These are phyloP conservation scores for Nakazawaea anatomiae DNA, from an alignment of 805 yeast genomes.

Conservation along the genomic window DNA sequence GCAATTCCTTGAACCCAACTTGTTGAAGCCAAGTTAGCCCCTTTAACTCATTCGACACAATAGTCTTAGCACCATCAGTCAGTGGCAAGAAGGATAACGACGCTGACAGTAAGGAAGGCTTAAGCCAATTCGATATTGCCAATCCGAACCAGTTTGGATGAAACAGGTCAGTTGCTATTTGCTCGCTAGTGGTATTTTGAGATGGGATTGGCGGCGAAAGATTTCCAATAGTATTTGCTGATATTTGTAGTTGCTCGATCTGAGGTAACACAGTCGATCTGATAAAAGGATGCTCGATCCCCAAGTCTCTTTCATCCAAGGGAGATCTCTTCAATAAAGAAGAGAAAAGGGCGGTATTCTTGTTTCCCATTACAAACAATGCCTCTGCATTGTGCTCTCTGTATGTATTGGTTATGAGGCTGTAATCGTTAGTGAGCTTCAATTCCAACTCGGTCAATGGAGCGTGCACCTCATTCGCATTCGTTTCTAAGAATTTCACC, in stretches of 20 bases:
- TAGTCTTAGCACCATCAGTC: constrained; percentile 52
- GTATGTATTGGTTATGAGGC: constrained; percentile 49
- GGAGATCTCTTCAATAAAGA: constrained; percentile 64
- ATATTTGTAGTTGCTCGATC: constrained; percentile 18
- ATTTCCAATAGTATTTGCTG: constrained; percentile 36
- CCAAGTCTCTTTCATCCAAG: constrained; percentile 68
- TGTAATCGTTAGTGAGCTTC: constrained; percentile 51
- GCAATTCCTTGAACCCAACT: constrained; percentile 38
- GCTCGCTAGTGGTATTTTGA: constrained; percentile 22
- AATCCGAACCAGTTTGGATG: constrained; percentile 63
- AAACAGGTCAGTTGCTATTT: constrained; percentile 45
- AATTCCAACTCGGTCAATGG: constrained; percentile 25
- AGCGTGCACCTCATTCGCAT: neutral
- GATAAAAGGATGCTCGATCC: constrained; percentile 61
- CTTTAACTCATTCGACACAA: constrained; percentile 44
- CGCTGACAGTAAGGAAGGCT: constrained; percentile 35
- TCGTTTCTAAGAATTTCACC: constrained; percentile 16
- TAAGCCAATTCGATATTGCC: constrained; percentile 63
- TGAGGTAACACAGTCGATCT: constrained; percentile 66
- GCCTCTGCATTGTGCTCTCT: constrained; percentile 58
- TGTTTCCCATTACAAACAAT: constrained; percentile 48
- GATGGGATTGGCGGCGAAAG: constrained; percentile 37
- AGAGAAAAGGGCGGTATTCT: constrained; percentile 74
- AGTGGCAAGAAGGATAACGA: constrained; percentile 60
- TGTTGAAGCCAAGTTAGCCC: constrained; percentile 50